Evolutionary conservation across 129 eudicot genomes (phyloP).

Genomic region (Arctium minus): DNA sequence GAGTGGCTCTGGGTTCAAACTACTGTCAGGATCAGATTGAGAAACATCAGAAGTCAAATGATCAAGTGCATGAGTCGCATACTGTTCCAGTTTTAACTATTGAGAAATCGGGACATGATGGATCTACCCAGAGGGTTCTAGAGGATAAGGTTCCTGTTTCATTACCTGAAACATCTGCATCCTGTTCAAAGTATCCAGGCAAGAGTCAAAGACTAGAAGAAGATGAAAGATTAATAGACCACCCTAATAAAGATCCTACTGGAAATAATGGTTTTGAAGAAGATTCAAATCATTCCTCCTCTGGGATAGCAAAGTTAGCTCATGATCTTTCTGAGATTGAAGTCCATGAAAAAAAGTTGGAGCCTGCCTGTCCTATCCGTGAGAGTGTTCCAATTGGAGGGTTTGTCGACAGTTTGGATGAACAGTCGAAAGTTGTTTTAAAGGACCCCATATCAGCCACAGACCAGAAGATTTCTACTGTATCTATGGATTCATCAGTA

Average conservation of each 20-base stretch:
- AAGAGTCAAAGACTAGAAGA: slow-evolving; percentile 11
- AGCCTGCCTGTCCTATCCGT: neutral
- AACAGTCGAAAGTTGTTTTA: slow-evolving; percentile 10
- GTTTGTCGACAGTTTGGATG: slow-evolving; percentile 2
- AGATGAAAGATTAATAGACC: slow-evolving; percentile 14
- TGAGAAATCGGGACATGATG: slow-evolving; percentile 16
- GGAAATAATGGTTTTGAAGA: slow-evolving; percentile 8
- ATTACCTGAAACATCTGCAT: slow-evolving; percentile 9
- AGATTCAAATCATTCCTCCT: slow-evolving; percentile 15
- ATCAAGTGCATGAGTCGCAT: slow-evolving; percentile 3
- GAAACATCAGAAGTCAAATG: slow-evolving; percentile 8
- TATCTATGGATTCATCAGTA: neutral
- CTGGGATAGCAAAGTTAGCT: slow-evolving; percentile 17
- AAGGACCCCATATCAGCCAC: neutral
- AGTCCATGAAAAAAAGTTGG: slow-evolving; percentile 26
- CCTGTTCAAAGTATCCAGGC: slow-evolving; percentile 2
- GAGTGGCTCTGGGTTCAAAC: neutral
- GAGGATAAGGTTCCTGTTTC: slow-evolving; percentile 3
- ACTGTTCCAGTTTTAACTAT: slow-evolving; percentile 2
- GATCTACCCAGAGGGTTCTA: slow-evolving; percentile 8
- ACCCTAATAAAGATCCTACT: slow-evolving; percentile 16
- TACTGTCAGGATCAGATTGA: neutral
- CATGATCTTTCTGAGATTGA: slow-evolving; percentile 19
- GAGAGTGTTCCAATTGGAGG: slow-evolving; percentile 10
- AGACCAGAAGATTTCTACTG: slow-evolving; percentile 18